Evolutionary conservation across 2,329 filamentous ascomycete genomes (phyloP).

Genomic region (Purpureocillium takamizusanense): DNA sequence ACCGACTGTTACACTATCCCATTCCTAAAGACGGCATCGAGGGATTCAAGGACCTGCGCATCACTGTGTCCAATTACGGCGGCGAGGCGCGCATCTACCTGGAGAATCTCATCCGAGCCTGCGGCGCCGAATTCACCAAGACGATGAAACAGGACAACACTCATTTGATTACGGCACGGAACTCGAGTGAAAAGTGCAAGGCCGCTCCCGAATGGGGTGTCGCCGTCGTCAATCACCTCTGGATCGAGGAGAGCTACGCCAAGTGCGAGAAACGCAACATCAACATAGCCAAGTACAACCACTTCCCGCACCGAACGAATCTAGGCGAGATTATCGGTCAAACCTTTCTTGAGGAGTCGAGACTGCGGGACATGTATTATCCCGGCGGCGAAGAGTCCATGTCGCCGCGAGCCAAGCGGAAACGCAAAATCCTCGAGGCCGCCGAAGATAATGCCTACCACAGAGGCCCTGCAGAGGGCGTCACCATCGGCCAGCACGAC

Average conservation of each 20-base stretch:
- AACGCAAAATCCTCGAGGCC: slow-evolving; percentile 39
- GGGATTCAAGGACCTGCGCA: slow-evolving; percentile 66
- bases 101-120: slow-evolving; percentile 78
- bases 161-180: slow-evolving; percentile 85
- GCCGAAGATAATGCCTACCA: slow-evolving; percentile 41
- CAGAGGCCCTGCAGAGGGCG: slow-evolving; percentile 36
- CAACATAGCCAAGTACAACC: slow-evolving; percentile 66
- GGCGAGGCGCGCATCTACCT: slow-evolving; percentile 90
- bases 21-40: slow-evolving; percentile 67
- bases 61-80: slow-evolving; percentile 93
- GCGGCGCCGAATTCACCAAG: slow-evolving; percentile 85
- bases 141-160: slow-evolving; percentile 94
- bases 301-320: slow-evolving; percentile 85
- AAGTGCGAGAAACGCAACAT: slow-evolving; percentile 70
- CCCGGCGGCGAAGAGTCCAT: slow-evolving; percentile 47
- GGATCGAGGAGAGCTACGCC: slow-evolving; percentile 95
- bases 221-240: slow-evolving; percentile 84
- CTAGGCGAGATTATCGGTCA: slow-evolving; percentile 88
- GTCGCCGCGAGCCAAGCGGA: slow-evolving; percentile 33
- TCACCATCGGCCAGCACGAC: slow-evolving; percentile 31
- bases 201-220: slow-evolving; percentile 91
- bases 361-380: slow-evolving; percentile 58
- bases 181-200: slow-evolving; percentile 83
- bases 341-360: slow-evolving; percentile 62
- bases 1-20: slow-evolving; percentile 83